Evolutionary conservation across 1,284 basidiomycete genomes (phyloP), one percentile per base, ranked within the genome.

Genomic region (Ustilago shanxiensis): DNA sequence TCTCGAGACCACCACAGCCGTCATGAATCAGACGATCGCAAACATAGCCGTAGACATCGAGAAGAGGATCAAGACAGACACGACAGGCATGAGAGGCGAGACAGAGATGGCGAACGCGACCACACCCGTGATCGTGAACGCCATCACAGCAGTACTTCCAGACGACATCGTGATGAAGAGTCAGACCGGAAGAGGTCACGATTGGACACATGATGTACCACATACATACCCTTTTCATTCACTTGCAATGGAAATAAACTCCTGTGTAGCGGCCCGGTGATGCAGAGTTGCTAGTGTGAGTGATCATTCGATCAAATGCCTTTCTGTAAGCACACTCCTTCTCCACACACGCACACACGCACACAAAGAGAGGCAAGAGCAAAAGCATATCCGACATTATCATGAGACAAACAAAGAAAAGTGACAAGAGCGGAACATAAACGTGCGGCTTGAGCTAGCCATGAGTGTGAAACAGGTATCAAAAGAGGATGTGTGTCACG

Each of bases 141-240:
- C 52, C 16, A 31, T 20, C 29, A 26, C 37, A 22, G 37, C 35
- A 52, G 54, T 18, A 53, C 31, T n/a, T n/a, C n/a, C 9, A 35
- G 24, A 52, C 9, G 16, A 16, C 10, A 45, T 31, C 39, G 44
- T 22, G 45, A 51, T 2, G 44, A 56, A 14, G 58, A 65, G 13
- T 57, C 58, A 6, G 59, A 71, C 11, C 68, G 68, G 33, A 71
- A 71, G 16, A 56, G 62, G 22, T 57, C 67, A 11, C 61, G 67
- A 3, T 22, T 65, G n/a, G 57, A 70, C 10, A 31, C 58, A 13
- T 70, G 29, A 39, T 7, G 3, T 9, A 5, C 8, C 7, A 28
- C 50, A 2, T 14, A 28, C 50, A 7, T 26, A 41, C 39, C 16
- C 39, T 53, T 37, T 37, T 37, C 14, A 14, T 37, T 37, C 3